phyloP scores from a whole-genome alignment of 2,329 filamentous ascomycete species.

The Monosporascus sp. region DNA sequence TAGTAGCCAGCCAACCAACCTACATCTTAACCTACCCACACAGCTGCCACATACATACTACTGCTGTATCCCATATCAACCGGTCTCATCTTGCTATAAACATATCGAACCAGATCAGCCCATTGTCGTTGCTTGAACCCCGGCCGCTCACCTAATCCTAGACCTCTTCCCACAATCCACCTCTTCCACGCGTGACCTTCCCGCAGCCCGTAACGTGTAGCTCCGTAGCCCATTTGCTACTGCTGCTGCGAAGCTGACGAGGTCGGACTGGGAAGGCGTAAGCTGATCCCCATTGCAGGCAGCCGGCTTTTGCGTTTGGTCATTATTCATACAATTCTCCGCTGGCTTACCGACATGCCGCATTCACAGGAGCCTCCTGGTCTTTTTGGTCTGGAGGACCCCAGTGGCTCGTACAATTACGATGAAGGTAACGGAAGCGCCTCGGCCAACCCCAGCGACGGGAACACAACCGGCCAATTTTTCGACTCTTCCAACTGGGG shows the following conservation, averaged over 20 bases:
- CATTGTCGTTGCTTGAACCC: neutral
- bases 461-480: constrained; percentile 19
- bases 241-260: too few species aligned
- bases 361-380: constrained; percentile 32
- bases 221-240: neutral
- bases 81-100: neutral
- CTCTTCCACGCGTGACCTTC: neutral
- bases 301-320: too few species aligned
- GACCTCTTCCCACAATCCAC: neutral
- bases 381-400: constrained; percentile 41
- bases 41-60: neutral
- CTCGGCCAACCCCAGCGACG: constrained; percentile 18
- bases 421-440: constrained; percentile 25
- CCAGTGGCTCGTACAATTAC: constrained; percentile 26
- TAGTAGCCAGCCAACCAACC: neutral
- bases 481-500: constrained; percentile 40
- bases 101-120: neutral
- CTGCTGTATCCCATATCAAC: neutral
- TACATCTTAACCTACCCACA: neutral
- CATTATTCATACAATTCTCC: neutral
- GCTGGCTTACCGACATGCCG: constrained; percentile 20
- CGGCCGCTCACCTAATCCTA: neutral
- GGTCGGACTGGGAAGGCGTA: neutral
- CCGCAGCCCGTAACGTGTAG: neutral
- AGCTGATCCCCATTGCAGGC: too few species aligned